Base-by-base conservation (phyloP, 495 filamentous ascomycete genomes). In the Daldinia childiae region DNA sequence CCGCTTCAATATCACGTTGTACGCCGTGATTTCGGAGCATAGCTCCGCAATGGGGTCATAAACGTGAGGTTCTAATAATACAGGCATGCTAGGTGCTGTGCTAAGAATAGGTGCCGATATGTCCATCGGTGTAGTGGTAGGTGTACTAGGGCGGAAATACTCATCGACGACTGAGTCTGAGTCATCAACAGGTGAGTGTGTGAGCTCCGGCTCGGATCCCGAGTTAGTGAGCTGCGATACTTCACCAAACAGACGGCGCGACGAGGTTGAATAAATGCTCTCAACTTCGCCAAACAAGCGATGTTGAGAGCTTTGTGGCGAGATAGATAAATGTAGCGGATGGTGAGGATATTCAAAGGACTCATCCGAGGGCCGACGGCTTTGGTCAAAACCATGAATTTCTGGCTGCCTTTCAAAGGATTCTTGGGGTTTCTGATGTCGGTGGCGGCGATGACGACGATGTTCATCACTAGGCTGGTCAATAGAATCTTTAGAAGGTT, bases 91-190 rank as follows among this genome's bases (percentile, higher is more conserved):
- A 11, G 85, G 82, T 14, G 77, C 76, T 0, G 79, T 71, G 62
- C 78, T 76, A n/a, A 82, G 79, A 61, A 87, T 83, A 8, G 85
- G 85, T 6, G 79, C 77, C 1, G 83, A 84, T 74, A 87, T 86
- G 45, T 74, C 66, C 63, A 79, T 74, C 19, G 61, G 56, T 1
- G 69, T 64, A 51, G 39, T 66, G 36, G 70, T 58, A 8, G 81
- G 81, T 14, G 80, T 82, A 32, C 58, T 62, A 3, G 80, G 79
- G 5, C 77, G 78, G 74, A 74, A 76, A 52, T 79, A 76, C 36
- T 76, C 75, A 58, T 83, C 81, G 55, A 79, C 76, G n/a, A 80
- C 72, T 7, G 77, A 79, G 70, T 79, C 79, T 24, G 79, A 77
- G 56, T 83, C 82, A 39, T 81, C 80, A 48, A 79, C 77, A 58